phyloP scores from a whole-genome alignment of 345 rosid species.

The Aquilaria malaccensis region DNA sequence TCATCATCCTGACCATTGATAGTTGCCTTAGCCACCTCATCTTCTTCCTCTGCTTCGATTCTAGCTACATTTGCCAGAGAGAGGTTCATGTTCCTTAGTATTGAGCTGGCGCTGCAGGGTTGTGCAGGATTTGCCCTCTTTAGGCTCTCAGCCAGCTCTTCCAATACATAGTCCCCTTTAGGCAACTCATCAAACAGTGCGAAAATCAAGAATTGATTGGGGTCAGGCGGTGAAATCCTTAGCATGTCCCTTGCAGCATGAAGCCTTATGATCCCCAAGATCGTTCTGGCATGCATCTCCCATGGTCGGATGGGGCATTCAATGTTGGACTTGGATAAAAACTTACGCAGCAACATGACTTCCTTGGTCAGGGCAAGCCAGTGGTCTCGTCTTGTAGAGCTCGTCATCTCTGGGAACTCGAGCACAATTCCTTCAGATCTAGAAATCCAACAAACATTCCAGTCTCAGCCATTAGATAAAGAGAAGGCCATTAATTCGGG shows the following conservation, averaged over 20 bases:
- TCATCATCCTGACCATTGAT: conserved; percentile 20
- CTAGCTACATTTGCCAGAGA: conserved; percentile 20
- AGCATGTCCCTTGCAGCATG: conserved; percentile 93
- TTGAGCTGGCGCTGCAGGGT: conserved; percentile 64
- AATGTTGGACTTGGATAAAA: conserved; percentile 41
- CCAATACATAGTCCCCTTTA: conserved; percentile 81
- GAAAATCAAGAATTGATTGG: conserved; percentile 75
- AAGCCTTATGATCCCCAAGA: conserved; percentile 71
- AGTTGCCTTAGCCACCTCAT: conserved; percentile 16
- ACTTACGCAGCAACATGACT: conserved; percentile 63
- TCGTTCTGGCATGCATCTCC: conserved; percentile 83
- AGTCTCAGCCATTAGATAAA: no score
- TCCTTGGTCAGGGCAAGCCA: conserved; percentile 79
- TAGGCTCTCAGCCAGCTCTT: conserved; percentile 57
- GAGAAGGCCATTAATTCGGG: no score
- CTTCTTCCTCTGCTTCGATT: conserved; percentile 24
- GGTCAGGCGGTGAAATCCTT: conserved; percentile 68
- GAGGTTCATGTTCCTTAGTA: conserved; percentile 55
- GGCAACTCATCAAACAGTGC: conserved; percentile 73
- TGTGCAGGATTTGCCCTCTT: conserved; percentile 36
- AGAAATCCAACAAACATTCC: conserved; percentile 6
- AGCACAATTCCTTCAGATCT: conserved; percentile 74
- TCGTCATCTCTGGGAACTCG: conserved; percentile 92
- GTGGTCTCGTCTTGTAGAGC: conserved; percentile 90
- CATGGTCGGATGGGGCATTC: conserved; percentile 48